Conservation (phyloP, 2,329 filamentous ascomycete genomes). For the Phyllosticta citrichinensis region DNA sequence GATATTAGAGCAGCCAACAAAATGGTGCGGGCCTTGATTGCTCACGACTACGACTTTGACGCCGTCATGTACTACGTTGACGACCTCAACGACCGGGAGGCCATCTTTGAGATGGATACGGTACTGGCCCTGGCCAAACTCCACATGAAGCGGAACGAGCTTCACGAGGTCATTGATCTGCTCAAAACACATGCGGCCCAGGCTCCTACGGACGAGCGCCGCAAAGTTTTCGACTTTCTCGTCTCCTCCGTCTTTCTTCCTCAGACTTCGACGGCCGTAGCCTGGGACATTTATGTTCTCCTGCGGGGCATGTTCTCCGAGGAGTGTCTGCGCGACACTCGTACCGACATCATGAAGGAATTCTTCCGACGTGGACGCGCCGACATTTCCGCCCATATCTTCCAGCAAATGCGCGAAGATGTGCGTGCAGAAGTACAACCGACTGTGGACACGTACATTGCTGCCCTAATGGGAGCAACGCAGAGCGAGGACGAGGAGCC, state of each 20-base stretch:
- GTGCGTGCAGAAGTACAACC: constrained; percentile 54
- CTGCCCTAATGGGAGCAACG: constrained; percentile 58
- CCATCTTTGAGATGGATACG: constrained; percentile 62
- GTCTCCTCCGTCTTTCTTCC: constrained; percentile 52
- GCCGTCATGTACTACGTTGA: constrained; percentile 64
- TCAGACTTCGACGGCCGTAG: constrained; percentile 54
- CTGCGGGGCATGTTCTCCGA: constrained; percentile 49
- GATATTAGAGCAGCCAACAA: constrained; percentile 58
- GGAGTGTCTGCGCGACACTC: constrained; percentile 49
- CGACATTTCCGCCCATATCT: constrained; percentile 78
- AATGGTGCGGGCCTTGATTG: constrained; percentile 60
- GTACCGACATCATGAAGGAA: constrained; percentile 64
- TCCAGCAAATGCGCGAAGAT: constrained; percentile 87
- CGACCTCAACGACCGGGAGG: constrained; percentile 59
- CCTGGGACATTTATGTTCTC: constrained; percentile 53
- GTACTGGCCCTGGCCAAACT: constrained; percentile 62
- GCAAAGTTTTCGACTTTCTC: constrained; percentile 55
- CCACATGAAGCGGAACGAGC: constrained; percentile 66
- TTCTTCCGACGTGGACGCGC: constrained; percentile 71
- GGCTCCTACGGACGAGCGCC: constrained; percentile 60
- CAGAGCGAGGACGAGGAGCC: constrained; percentile 44
- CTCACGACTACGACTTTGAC: constrained; percentile 53
- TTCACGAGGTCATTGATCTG: constrained; percentile 70
- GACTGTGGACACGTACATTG: constrained; percentile 62
- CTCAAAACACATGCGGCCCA: constrained; percentile 65